phyloP scores from a whole-genome alignment of 1,284 basidiomycete genomes.

The Cutaneotrichosporon sp. region DNA sequence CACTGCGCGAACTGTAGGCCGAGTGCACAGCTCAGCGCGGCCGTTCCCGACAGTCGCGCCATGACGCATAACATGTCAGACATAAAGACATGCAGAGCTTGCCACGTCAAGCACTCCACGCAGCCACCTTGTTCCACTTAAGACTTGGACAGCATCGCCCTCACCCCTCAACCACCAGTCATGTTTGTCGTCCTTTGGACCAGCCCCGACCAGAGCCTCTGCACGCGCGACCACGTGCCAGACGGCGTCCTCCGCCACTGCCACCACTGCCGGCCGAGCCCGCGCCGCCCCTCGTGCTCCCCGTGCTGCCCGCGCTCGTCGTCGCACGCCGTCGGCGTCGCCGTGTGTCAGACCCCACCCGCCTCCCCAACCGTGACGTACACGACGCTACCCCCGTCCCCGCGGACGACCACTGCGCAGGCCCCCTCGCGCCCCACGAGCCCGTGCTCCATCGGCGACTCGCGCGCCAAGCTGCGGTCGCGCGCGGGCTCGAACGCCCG shows the following conservation, averaged over 20 bases:
- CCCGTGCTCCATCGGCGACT: neutral
- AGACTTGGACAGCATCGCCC: too few species aligned
- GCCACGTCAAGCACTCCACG: neutral
- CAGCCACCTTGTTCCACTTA: neutral
- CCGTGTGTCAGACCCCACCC: neutral
- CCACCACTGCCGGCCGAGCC: slow-evolving; percentile 1
- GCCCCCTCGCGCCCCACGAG: neutral
- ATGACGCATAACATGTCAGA: neutral
- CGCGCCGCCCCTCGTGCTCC: neutral
- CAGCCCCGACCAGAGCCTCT: neutral
- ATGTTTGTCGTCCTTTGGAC: slow-evolving; percentile 2
- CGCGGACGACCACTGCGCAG: neutral
- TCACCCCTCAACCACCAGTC: neutral
- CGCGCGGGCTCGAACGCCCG: neutral
- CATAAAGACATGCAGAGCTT: neutral
- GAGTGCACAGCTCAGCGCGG: neutral
- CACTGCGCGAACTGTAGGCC: neutral
- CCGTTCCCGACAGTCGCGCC: neutral
- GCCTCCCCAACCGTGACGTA: neutral
- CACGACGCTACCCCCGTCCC: neutral
- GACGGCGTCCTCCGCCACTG: neutral
- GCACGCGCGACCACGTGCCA: neutral
- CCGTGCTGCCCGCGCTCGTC: neutral
- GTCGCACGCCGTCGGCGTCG: neutral
- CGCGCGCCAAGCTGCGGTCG: neutral